Evolutionary conservation across 1,284 basidiomycete species (phyloP), one percentile per base, ranked within the genome.

Genomic region (Trichosporon coremiiforme): DNA sequence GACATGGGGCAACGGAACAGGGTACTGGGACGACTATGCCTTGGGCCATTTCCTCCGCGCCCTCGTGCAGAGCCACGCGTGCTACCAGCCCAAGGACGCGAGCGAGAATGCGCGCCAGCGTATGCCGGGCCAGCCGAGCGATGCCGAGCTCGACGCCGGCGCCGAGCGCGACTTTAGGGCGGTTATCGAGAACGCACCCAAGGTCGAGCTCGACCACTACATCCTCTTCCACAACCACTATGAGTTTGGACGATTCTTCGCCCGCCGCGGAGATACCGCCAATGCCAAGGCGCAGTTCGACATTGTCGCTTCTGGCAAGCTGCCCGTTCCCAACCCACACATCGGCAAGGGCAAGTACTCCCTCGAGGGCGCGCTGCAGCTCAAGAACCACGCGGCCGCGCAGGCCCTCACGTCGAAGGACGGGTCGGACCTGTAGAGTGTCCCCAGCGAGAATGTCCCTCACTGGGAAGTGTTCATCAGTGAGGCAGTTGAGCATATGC

Each of bases 11-110:
- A 85, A 83, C 6, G 88, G 86, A 2, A 70, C 73, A 17, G 91
- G 90, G 71, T 95, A 90, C 78, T 95, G 91, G 91, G 93, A 96
- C 75, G 94, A 95, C 80, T 86, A 89, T 71, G 93, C 90, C 76
- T 85, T 97, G 10, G 90, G 90, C 5, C 88, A 90, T 75, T 94
- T 97, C 83, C 84, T 98, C 74, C 87, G 91, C 73, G 95, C 92
- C 0, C 89, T 94, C 45, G 92, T 75, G 10, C 78, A 80, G 66
- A 73, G 69, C 62, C 67, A 72, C 9, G 64, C 71, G 15, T 57
- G 72, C 35, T 72, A 71, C 70, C 86, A 85, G 86, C 89, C 90
- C 35, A 84, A 86, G 0, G 86, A 88, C 41, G 89, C 88, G 5
- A 83, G 87, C 25, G 73, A 84, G 15, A 83, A 85, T n/a, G 77